Evolutionary conservation across 176 grass and related monocot genomes (phyloP), one percentile per base, ranked within the genome.

Genomic region (Saccharum officinarum): DNA sequence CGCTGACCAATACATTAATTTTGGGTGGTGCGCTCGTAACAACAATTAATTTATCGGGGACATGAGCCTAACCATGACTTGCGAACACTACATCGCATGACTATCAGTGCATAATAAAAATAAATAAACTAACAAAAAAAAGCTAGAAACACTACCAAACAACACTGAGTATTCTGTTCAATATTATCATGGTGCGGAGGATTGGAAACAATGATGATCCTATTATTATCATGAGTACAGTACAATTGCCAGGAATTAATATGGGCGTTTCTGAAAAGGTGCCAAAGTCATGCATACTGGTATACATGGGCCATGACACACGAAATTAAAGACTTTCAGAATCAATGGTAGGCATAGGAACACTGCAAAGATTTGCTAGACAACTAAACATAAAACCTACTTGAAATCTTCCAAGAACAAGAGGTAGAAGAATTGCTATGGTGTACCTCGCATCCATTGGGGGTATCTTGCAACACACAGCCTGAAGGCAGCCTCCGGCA

Each of bases 401-500:
- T 47, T 68, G 42, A 46, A 52, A 54, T 47, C 3, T 64, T 75
- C 10, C 41, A 31, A 57, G 40, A 80, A 36, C 45, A 82, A n/a
- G 46, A 83, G 16, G 7, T 46, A 46, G 33, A 28, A 50, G 33
- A 65, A 45, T 31, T 26, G 20, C 2, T 34, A 18, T 47, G 52
- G 59, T 12, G 33, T 94, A 96, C 97, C 93, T 99, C 94, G 78
- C 87, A 91, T 49, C 97, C 97, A 91, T 89, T 84, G 26, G 85
- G 79, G 74, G 84, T 87, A 69, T 99, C 94, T 73, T 97, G 84
- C 86, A 99, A 69, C 66, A 99, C 69, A 66, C 92, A 97, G 33
- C 97, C 97, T 65, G 97, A 99, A 84, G 97, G 97, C 49, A 97
- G 80, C 83, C 97, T 78, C 17, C 90, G 81, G 63, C 84, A 94